These are phyloP conservation scores for Urtica urens DNA, from an alignment of 306 rosid genomes.

Conservation along the genomic window DNA sequence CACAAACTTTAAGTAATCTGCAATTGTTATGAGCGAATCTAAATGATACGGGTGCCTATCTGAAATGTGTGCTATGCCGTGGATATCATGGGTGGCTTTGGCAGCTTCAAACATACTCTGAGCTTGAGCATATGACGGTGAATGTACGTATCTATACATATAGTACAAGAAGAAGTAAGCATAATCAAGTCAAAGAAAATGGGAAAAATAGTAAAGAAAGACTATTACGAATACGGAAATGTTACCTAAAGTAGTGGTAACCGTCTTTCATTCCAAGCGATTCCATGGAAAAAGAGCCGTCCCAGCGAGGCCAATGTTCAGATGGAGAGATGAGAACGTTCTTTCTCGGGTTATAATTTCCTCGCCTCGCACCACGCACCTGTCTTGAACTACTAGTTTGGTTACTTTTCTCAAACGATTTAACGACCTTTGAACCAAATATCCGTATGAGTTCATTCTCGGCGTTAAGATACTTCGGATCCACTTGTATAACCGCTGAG, in stretches of 20 bases:
- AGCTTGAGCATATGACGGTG: constrained; percentile 52
- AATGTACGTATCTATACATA: constrained; percentile 58
- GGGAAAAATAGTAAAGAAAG: not conserved
- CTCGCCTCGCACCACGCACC: constrained; percentile 67
- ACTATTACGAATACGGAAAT: constrained; percentile 8
- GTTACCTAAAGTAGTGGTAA: constrained; percentile 59
- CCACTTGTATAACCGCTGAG: constrained; percentile 43
- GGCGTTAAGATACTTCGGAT: constrained; percentile 79
- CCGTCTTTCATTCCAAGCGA: constrained; percentile 51
- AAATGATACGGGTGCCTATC: constrained; percentile 68
- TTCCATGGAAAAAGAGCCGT: constrained; percentile 82
- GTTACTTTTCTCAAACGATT: constrained; percentile 67
- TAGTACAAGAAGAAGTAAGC: constrained; percentile 16
- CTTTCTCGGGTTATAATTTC: constrained; percentile 47
- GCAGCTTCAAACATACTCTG: constrained; percentile 76
- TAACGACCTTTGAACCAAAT: constrained; percentile 92
- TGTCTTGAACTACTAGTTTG: constrained; percentile 77
- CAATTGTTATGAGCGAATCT: constrained; percentile 76
- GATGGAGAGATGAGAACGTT: constrained; percentile 68
- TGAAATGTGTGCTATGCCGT: constrained; percentile 53
- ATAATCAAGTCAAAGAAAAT: not conserved
- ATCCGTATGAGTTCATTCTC: constrained; percentile 81
- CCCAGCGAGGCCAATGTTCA: constrained; percentile 83
- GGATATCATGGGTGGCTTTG: constrained; percentile 73
- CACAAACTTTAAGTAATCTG: constrained; percentile 74